Evolutionary conservation across 495 filamentous ascomycete species (phyloP).

Genomic region (Haplographium delicatum): DNA sequence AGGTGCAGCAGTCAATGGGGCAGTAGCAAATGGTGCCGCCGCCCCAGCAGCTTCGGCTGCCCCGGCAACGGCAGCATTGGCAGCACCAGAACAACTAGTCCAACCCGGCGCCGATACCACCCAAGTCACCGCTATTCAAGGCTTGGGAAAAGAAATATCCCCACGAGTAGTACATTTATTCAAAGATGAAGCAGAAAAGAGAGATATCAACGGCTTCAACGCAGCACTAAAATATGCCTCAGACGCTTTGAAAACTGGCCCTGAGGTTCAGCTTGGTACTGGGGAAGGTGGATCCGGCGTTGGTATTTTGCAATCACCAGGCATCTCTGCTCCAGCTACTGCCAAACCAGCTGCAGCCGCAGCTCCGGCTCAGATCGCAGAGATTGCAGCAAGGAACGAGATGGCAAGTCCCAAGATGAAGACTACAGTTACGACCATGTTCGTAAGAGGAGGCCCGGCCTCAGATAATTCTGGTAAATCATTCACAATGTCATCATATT

Average conservation of each 20-base stretch:
- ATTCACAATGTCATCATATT: not conserved
- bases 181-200: constrained; percentile 4
- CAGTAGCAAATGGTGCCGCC: constrained; percentile 29
- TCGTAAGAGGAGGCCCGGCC: constrained; percentile 37
- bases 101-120: constrained; percentile 24
- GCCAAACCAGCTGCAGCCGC: constrained; percentile 6
- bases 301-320: constrained; percentile 31
- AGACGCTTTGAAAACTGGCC: constrained; percentile 40
- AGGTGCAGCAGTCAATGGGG: constrained; percentile 44
- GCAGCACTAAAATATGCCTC: constrained; percentile 42
- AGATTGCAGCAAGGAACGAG: constrained; percentile 27
- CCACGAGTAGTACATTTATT: constrained; percentile 29
- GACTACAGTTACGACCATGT: constrained; percentile 46
- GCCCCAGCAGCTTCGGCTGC: constrained; percentile 16
- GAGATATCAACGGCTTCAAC: constrained; percentile 43
- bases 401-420: constrained; percentile 26
- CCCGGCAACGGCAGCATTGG: constrained; percentile 11
- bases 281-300: constrained; percentile 42
- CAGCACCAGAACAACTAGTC: not conserved
- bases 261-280: constrained; percentile 41
- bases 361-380: constrained; percentile 26
- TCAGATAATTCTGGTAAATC: constrained; percentile 34
- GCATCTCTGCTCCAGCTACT: constrained; percentile 3
- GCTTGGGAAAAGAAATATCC: constrained; percentile 45
- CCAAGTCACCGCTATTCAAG: constrained; percentile 39